A percentile compares a stretch with the other conserved stretches of the same genome.
phyloP scores from a whole-genome alignment of 768 basidiomycete genomes.

The Tulasnella sp. region DNA sequence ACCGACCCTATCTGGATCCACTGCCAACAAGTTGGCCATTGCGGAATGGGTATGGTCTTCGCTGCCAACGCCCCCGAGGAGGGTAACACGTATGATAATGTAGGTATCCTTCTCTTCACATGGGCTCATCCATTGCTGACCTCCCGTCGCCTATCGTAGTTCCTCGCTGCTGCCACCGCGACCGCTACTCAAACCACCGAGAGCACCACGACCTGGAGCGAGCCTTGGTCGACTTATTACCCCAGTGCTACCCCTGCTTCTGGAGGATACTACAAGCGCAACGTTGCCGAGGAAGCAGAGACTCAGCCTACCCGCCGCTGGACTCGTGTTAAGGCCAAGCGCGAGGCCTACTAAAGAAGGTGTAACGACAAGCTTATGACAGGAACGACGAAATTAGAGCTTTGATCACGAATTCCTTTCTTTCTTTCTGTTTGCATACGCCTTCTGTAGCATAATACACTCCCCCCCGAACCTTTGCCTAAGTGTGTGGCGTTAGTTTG shows the following conservation, averaged over 20 bases:
- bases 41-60: slow-evolving; percentile 59
- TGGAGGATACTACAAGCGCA: neutral
- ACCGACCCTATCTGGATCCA: slow-evolving; percentile 55
- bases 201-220: neutral
- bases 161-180: neutral
- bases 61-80: slow-evolving; percentile 47
- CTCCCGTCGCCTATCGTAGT: neutral
- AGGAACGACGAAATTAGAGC: neutral
- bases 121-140: neutral
- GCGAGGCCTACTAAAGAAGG: neutral
- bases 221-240: neutral
- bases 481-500: neutral
- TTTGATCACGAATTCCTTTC: neutral
- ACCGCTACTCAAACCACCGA: neutral
- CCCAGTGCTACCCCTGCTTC: neutral
- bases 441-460: neutral
- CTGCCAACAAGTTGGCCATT: slow-evolving; percentile 51
- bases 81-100: slow-evolving; percentile 26
- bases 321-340: neutral
- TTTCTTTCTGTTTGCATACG: neutral
- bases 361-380: neutral
- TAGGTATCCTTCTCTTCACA: neutral
- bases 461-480: neutral
- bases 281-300: neutral
- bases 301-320: neutral